Percentiles rank a stretch among this genome's conserved stretches.
Conservation (phyloP, 2,329 filamentous ascomycete species). For the Clonostachys rosea region DNA sequence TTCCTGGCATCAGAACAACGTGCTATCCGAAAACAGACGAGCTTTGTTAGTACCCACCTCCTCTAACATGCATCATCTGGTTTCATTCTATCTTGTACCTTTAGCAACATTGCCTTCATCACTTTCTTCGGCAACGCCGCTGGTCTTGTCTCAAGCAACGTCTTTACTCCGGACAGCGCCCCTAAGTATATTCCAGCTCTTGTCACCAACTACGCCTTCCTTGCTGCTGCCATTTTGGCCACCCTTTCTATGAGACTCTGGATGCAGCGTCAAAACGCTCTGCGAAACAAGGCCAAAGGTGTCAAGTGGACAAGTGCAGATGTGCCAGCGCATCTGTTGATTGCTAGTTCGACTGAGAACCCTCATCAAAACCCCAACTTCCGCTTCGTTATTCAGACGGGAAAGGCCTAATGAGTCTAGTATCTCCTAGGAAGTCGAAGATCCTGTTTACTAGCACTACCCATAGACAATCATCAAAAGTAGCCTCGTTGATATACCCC, state of each 20-base stretch:
- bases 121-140: conserved; percentile 56
- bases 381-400: too few relatives aligned
- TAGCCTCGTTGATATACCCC: too few relatives aligned
- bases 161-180: conserved; percentile 59
- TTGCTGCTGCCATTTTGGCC: conserved; percentile 51
- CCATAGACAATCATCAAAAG: too few relatives aligned
- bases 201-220: conserved; percentile 61
- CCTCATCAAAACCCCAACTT: too few relatives aligned
- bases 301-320: conserved; percentile 36
- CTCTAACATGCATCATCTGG: too few relatives aligned
- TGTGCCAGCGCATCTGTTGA: conserved; percentile 35
- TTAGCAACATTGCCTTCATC: conserved; percentile 53
- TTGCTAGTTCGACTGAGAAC: too few relatives aligned
- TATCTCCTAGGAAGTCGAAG: too few relatives aligned
- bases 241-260: conserved; percentile 50
- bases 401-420: too few relatives aligned
- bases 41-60: too few relatives aligned
- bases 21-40: conserved; percentile 70
- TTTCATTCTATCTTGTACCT: too few relatives aligned
- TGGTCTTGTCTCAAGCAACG: conserved; percentile 65
- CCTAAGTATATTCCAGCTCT: conserved; percentile 64
- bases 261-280: conserved; percentile 53
- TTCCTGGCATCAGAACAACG: conserved; percentile 74
- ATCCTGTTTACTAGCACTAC: too few relatives aligned
- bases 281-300: conserved; percentile 48